A percentile compares a stretch with the other conserved stretches of the same genome.
These are phyloP conservation scores for Hyphopichia khmerensis DNA, from an alignment of 1,139 yeast genomes.

Conservation along the genomic window DNA sequence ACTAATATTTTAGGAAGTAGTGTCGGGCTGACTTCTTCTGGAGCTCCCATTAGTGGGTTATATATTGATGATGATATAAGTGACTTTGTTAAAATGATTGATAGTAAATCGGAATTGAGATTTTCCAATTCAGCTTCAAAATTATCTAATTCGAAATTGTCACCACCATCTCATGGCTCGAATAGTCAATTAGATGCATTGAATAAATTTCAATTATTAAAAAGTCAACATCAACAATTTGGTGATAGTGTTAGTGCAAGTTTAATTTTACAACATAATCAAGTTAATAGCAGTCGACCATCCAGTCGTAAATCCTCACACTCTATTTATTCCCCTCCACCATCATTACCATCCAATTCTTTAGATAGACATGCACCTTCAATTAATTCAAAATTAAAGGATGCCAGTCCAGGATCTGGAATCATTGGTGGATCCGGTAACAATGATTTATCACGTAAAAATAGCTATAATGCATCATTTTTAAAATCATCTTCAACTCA, in stretches of 20 bases:
- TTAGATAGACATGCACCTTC: constrained; percentile 42
- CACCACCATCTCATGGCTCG: constrained; percentile 10
- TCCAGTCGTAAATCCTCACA: constrained; percentile 37
- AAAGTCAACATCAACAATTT: constrained; percentile 44
- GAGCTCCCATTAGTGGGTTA: constrained; percentile 41
- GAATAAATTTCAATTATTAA: constrained; percentile 37
- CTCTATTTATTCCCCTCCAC: constrained; percentile 29
- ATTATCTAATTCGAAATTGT: constrained; percentile 6
- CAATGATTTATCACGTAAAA: background rate
- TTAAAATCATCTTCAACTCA: constrained; percentile 12
- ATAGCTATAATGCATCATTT: constrained; percentile 13
- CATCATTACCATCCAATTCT: constrained; percentile 36
- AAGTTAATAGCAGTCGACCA: constrained; percentile 14
- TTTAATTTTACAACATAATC: constrained; percentile 28
- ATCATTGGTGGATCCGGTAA: background rate
- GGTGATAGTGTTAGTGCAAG: constrained; percentile 55
- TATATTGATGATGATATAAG: constrained; percentile 69
- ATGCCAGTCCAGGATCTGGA: constrained; percentile 20
- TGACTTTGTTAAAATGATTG: constrained; percentile 80
- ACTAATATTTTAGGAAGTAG: constrained; percentile 32
- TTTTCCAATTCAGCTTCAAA: constrained; percentile 17
- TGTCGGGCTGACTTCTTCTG: constrained; percentile 37
- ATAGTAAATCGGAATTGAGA: constrained; percentile 57
- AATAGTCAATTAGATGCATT: constrained; percentile 26
- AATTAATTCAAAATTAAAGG: constrained; percentile 44